A percentile compares a stretch with the other conserved stretches of the same genome.
phyloP scores from a whole-genome alignment of 257 asterid genomes.

The Solanum virginianum region DNA sequence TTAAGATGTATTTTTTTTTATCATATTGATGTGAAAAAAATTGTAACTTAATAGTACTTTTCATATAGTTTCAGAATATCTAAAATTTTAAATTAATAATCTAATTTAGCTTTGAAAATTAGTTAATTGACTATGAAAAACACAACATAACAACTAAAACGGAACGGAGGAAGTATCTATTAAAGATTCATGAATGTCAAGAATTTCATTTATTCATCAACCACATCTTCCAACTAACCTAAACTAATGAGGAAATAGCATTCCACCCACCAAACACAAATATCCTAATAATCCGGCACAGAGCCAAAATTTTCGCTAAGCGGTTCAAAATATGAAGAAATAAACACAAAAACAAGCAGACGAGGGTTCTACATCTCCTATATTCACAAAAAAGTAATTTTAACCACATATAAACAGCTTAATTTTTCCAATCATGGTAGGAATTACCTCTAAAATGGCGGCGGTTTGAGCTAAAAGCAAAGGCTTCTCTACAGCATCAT shows the following conservation, averaged over 20 bases:
- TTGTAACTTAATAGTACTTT: too few species aligned
- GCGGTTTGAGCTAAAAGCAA: slow-evolving; percentile 76
- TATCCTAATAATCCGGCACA: neutral
- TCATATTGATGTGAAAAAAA: too few species aligned
- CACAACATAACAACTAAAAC: neutral
- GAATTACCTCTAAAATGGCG: slow-evolving; percentile 52
- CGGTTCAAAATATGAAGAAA: neutral
- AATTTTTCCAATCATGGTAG: neutral
- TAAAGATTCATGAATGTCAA: too few species aligned
- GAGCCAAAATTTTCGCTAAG: neutral
- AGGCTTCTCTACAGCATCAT: slow-evolving; percentile 71
- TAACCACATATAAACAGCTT: neutral
- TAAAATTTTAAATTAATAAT: too few species aligned
- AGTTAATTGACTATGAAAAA: neutral
- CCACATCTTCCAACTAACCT: neutral
- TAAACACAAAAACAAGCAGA: rapidly evolving
- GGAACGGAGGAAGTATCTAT: too few species aligned
- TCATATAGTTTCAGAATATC: too few species aligned
- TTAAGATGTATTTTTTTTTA: too few species aligned
- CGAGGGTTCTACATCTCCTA: neutral
- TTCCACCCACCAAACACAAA: neutral
- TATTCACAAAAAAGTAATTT: neutral
- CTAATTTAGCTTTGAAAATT: too few species aligned
- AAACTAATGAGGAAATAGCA: neutral
- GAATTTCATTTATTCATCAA: neutral